These are phyloP conservation scores for Fusarium pseudograminearum DNA, from an alignment of 2,329 filamentous ascomycete genomes.

Conservation along the genomic window DNA sequence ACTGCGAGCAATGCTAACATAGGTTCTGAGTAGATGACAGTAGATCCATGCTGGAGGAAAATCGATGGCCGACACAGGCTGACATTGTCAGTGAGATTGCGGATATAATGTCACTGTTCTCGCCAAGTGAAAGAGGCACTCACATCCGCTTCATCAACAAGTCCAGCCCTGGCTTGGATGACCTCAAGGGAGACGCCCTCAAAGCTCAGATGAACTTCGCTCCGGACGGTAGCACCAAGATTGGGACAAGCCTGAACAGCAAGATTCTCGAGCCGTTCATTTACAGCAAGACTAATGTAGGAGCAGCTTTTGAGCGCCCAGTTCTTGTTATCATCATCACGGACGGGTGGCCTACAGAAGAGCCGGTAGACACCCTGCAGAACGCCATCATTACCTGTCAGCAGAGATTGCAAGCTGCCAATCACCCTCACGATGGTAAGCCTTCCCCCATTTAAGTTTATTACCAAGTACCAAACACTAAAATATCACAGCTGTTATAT, in stretches of 20 bases:
- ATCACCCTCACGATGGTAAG: not conserved
- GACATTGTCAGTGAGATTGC: not conserved
- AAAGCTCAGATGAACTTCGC: not conserved
- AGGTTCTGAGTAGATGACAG: not conserved
- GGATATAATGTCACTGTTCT: not conserved
- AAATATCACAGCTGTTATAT: not conserved
- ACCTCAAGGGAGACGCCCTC: not conserved
- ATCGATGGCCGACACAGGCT: not conserved
- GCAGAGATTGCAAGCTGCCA: not conserved
- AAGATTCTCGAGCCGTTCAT: not conserved
- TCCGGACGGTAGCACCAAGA: not conserved
- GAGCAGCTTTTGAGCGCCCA: not conserved
- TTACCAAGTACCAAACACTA: accelerated
- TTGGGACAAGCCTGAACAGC: not conserved
- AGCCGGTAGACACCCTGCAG: not conserved
- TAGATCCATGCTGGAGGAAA: not conserved
- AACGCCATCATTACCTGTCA: not conserved
- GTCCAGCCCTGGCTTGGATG: not conserved
- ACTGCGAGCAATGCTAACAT: not conserved
- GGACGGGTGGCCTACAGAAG: not conserved
- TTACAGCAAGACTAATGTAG: not conserved
- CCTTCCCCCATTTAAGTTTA: not conserved
- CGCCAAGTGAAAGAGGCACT: not conserved
- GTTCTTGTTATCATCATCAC: not conserved
- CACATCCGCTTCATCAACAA: not conserved